Conservation (phyloP, 306 rosid genomes). For the Acacia acuminata region DNA sequence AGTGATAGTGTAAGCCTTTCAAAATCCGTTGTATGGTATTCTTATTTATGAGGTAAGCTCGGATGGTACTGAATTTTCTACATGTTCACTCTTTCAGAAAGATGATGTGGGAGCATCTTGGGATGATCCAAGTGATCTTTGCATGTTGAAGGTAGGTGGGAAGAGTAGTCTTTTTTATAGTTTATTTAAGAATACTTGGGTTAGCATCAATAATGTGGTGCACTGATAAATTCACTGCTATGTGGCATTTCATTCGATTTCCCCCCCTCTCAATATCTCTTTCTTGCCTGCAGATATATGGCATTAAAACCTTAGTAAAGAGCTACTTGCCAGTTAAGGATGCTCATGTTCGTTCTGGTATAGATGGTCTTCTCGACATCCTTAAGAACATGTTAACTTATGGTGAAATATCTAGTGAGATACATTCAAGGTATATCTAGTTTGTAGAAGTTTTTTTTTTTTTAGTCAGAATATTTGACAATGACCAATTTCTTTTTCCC, state of each 20-base stretch:
- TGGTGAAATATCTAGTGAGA: slow-evolving; percentile 86
- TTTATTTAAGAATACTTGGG: slow-evolving; percentile 11
- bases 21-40: slow-evolving; percentile 17
- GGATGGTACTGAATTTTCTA: slow-evolving; percentile 30
- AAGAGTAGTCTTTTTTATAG: slow-evolving; percentile 22
- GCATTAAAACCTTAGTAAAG: slow-evolving; percentile 85
- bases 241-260: slow-evolving; percentile 3
- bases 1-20: slow-evolving; percentile 63
- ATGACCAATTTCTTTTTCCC: not conserved
- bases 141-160: slow-evolving; percentile 80
- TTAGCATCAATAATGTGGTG: slow-evolving; percentile 12
- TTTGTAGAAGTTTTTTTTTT: not conserved
- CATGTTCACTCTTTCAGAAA: slow-evolving; percentile 57
- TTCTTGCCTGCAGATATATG: slow-evolving; percentile 64
- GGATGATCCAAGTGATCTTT: slow-evolving; percentile 85
- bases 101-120: slow-evolving; percentile 60
- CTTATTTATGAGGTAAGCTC: slow-evolving; percentile 33
- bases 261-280: not conserved
- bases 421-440: slow-evolving; percentile 73
- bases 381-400: slow-evolving; percentile 67
- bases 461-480: not conserved
- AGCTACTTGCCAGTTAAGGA: slow-evolving; percentile 95
- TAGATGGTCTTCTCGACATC: slow-evolving; percentile 70
- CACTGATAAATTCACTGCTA: slow-evolving; percentile 14
- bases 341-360: slow-evolving; percentile 78